Base-by-base conservation (phyloP, 1,284 basidiomycete genomes). In the Cutaneotrichosporon sp. region DNA sequence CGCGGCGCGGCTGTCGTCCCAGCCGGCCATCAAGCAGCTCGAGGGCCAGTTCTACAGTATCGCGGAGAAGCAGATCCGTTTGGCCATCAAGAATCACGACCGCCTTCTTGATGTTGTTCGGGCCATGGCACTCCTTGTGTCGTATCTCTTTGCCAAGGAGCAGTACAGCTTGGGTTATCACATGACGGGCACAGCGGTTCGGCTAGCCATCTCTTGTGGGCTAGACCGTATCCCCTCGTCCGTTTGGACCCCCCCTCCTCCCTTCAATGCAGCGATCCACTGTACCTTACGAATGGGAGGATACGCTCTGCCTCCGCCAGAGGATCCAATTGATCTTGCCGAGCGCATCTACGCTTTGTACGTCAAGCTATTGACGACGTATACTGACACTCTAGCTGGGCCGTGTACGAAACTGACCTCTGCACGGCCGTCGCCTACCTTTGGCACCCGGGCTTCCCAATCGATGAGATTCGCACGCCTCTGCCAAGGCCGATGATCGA, bases 321-420 rank as follows among this genome's bases (percentile, higher is more conserved):
- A 53, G 20, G 55, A 57, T 22, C 43, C 58, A 1, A 53, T 64
- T 22, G 62, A 66, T 33, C 49, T 66, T 3, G 64, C 59, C 3
- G 64, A 66, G 52, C 49, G 62, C 11, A 66, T 66, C n/a, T 61
- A 64, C 38, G 62, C 62, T 1, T 63, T 64, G 57, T 60, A 42
- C 46, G 51, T 50, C 10, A 7, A n/a, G n/a, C 22, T 19, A 14
- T n/a, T n/a, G n/a, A n/a, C n/a, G n/a, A n/a, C n/a, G n/a, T n/a
- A n/a, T n/a, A 37, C 51, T 53, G 41, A 44, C 44, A n/a, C 6
- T 24, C 5, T 42, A 67, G 64, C 58, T 70, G 68, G 68, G 55
- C 59, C 9, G 62, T 68, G 16, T 68, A 62, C 48, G 61, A 62
- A 31, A 42, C 63, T 8, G 68, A 70, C 37, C 49, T 60, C 12